Evolutionary conservation across 768 basidiomycete species (phyloP).

Genomic region (Leccinellum rugosiceps): DNA sequence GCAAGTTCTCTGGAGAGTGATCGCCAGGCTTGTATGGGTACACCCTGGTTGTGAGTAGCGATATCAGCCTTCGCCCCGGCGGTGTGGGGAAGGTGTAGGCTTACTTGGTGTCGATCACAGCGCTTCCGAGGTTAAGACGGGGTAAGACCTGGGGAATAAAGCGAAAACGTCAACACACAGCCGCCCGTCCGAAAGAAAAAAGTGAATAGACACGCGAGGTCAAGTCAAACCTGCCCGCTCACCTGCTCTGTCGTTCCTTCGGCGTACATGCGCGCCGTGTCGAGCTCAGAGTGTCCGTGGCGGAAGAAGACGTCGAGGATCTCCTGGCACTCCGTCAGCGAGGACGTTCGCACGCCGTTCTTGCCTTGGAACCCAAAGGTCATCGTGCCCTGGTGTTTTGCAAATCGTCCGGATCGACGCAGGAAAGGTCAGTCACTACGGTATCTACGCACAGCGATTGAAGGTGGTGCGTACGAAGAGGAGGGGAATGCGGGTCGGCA

Average conservation of each 20-base stretch:
- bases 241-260: conserved; percentile 57
- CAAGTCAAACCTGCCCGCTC: not conserved
- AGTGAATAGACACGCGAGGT: not conserved
- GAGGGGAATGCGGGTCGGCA: conserved; percentile 29
- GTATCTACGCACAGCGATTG: not conserved
- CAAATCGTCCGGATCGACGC: not conserved
- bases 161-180: not conserved
- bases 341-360: conserved; percentile 39
- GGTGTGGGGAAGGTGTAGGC: not conserved
- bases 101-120: conserved; percentile 49
- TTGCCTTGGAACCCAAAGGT: conserved; percentile 42
- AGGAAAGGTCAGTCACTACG: not conserved
- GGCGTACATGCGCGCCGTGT: conserved; percentile 49
- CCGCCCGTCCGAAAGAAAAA: not conserved
- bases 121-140: conserved; percentile 38
- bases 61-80: not conserved
- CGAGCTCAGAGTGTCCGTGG: conserved; percentile 44
- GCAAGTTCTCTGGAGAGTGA: conserved; percentile 39
- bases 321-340: conserved; percentile 37
- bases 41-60: conserved; percentile 28
- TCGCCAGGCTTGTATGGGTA: conserved; percentile 41
- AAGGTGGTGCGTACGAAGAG: conserved; percentile 19
- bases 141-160: conserved; percentile 32
- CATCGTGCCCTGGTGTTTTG: conserved; percentile 40
- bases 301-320: conserved; percentile 44